These are phyloP conservation scores for Alternaria incomplexa DNA, from an alignment of 2,329 filamentous ascomycete species.

Conservation along the genomic window DNA sequence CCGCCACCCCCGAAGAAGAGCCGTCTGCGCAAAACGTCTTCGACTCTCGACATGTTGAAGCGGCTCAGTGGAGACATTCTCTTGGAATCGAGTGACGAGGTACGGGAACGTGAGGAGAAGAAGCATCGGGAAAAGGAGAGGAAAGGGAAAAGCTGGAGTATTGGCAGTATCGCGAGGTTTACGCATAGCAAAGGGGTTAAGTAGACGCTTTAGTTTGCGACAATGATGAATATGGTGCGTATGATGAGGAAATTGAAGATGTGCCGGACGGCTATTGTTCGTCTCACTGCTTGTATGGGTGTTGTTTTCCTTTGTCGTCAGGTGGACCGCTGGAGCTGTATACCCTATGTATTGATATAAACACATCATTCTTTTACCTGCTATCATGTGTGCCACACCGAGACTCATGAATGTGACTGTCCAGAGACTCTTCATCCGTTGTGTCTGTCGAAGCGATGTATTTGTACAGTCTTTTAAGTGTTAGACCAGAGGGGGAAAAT, in stretches of 20 bases:
- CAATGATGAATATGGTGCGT: not conserved
- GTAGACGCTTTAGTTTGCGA: constrained; percentile 29
- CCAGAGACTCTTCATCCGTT: not conserved
- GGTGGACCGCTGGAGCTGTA: not conserved
- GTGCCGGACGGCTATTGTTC: no score
- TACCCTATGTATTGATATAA: not conserved
- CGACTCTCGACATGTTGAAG: not conserved
- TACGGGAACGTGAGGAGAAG: constrained; percentile 7
- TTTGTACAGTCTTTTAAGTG: not conserved
- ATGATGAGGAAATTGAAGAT: not conserved
- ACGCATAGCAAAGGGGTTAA: constrained; percentile 30
- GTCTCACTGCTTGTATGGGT: not conserved
- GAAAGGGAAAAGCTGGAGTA: constrained; percentile 39
- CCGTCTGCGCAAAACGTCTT: not conserved
- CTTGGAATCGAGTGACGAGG: constrained; percentile 3
- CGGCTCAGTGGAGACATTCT: constrained; percentile 10
- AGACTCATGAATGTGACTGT: not conserved
- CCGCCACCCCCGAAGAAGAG: not conserved
- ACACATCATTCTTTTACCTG: not conserved
- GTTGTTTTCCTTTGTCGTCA: not conserved
- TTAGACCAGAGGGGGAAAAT: no score
- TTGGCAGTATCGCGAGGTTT: constrained; percentile 28
- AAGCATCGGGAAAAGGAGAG: constrained; percentile 21
- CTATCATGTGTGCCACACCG: not conserved
- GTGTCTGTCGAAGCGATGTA: not conserved